Evolutionary conservation across 2,329 filamentous ascomycete species (phyloP), one percentile per base, ranked within the genome.

Genomic region (Aureobasidium subglaciale): DNA sequence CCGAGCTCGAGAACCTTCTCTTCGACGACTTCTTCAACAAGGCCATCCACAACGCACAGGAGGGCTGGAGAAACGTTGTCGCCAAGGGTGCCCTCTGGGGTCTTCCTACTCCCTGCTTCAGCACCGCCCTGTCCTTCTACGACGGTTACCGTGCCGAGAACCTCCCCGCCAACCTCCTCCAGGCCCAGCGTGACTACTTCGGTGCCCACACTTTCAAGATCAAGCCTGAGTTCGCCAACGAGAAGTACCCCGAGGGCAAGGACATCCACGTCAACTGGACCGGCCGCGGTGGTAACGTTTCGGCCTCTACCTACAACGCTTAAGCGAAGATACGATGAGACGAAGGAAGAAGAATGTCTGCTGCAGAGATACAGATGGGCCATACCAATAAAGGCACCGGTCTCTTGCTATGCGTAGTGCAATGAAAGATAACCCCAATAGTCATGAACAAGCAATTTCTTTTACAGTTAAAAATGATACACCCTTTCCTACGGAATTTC

Each of bases 181-280:
- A 99, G 81, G 93, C 92, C 57, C 93, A 99, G 83, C 88, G 93
- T 80, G 93, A 99, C 75, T 99, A 97, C 88, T 99, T 99, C 71
- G 93, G 93, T 64, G 76, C 76, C 48, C 76, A 78, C 70, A 78
- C 76, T 52, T 78, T 78, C 75, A 70, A 72, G 63, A 72, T 78
- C 71, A 78, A 78, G 75, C 75, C 75, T 41, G 74, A 78, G 65
- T 71, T 63, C 63, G 75, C 75, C 62, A 78, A 59, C 65, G 65
- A 68, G 52, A 70, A 90, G 77, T 95, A 95, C 80, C 86, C 85
- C 63, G 83, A 80, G 66, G 90, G 86, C 74, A 78, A 90, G 78
- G 84, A 97, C 74, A 93, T 92, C 71, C 93, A 99, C 83, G 90
- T 97, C 75, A 99, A 99, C 88, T 99, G 93, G 93, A 99, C 93